Conservation (phyloP, 169 alveolate species). For the Miamiensis avidus region DNA sequence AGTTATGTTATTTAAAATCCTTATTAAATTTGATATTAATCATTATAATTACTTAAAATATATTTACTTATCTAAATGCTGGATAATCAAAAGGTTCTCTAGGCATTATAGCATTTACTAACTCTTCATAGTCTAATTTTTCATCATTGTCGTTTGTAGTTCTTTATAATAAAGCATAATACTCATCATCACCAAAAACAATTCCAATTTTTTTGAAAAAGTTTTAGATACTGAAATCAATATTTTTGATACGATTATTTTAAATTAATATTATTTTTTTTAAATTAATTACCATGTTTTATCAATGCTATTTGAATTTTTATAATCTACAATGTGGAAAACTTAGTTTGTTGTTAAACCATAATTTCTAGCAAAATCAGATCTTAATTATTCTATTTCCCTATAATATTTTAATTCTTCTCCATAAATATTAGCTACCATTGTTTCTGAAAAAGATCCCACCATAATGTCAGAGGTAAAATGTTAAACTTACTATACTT, state of each 20-base stretch:
- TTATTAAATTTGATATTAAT: too few relatives aligned
- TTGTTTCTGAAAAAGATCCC: not conserved
- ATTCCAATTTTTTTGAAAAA: slow-evolving; percentile 17
- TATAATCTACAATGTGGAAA: slow-evolving; percentile 4
- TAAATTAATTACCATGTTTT: slow-evolving; percentile 8
- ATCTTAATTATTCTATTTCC: not conserved
- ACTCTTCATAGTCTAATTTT: slow-evolving; percentile 23
- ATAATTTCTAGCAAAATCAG: not conserved
- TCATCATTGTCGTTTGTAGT: slow-evolving; percentile 13
- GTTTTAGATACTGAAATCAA: not conserved
- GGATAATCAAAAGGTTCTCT: slow-evolving; percentile 20
- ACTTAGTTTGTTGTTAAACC: not conserved
- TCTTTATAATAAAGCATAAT: slow-evolving; percentile 3
- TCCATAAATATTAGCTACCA: not conserved
- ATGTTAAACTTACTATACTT: not conserved
- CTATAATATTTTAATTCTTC: not conserved
- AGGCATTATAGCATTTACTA: slow-evolving; percentile 10
- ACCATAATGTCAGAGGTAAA: not conserved
- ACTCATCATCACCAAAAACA: slow-evolving; percentile 11
- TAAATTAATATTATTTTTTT: not conserved
- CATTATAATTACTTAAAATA: too few relatives aligned
- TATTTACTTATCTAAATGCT: not conserved
- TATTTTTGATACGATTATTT: not conserved
- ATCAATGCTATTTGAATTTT: not conserved
- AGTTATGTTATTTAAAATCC: not conserved